A percentile compares a stretch with the other conserved stretches of the same genome.
These are phyloP conservation scores for Russula brevipes DNA, from an alignment of 768 basidiomycete species.

Conservation along the genomic window DNA sequence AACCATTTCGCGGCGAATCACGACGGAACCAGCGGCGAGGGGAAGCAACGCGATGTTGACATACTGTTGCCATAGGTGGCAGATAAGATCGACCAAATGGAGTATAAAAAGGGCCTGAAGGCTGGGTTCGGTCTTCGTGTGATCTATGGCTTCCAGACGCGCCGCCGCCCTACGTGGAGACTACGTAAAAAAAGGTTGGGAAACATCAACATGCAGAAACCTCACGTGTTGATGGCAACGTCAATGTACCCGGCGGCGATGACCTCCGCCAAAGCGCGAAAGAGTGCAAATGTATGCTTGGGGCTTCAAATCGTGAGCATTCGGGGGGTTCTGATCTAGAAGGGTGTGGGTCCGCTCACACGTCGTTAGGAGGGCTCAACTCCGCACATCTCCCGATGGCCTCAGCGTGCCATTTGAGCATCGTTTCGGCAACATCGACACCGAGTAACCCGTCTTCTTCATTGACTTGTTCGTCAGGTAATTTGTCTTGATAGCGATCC, in stretches of 20 bases:
- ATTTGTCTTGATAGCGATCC: constrained; percentile 45
- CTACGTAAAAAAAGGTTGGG: background rate
- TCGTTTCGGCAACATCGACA: constrained; percentile 75
- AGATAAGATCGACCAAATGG: constrained; percentile 74
- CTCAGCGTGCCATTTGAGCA: constrained; percentile 98
- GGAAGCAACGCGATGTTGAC: constrained; percentile 86
- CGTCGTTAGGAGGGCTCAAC: constrained; percentile 72
- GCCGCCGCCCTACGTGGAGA: constrained; percentile 51
- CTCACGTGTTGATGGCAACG: constrained; percentile 88
- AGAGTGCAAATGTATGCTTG: constrained; percentile 80
- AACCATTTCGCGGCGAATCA: constrained; percentile 86
- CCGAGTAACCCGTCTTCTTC: constrained; percentile 81
- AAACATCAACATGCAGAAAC: background rate
- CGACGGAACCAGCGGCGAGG: constrained; percentile 77
- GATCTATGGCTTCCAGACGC: constrained; percentile 66
- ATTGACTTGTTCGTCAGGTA: constrained; percentile 61
- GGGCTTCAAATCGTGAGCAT: constrained; percentile 44
- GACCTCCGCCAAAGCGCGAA: constrained; percentile 81
- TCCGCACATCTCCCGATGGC: constrained; percentile 93
- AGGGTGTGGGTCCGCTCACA: constrained; percentile 49
- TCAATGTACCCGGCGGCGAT: constrained; percentile 83
- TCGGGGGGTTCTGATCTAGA: background rate
- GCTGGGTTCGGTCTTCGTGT: constrained; percentile 70
- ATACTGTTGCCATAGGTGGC: constrained; percentile 97
- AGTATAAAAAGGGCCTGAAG: constrained; percentile 63